A percentile compares a stretch with the other conserved stretches of the same genome.
These are phyloP conservation scores for Lepidium africanum DNA, from an alignment of 345 rosid species.

Conservation along the genomic window DNA sequence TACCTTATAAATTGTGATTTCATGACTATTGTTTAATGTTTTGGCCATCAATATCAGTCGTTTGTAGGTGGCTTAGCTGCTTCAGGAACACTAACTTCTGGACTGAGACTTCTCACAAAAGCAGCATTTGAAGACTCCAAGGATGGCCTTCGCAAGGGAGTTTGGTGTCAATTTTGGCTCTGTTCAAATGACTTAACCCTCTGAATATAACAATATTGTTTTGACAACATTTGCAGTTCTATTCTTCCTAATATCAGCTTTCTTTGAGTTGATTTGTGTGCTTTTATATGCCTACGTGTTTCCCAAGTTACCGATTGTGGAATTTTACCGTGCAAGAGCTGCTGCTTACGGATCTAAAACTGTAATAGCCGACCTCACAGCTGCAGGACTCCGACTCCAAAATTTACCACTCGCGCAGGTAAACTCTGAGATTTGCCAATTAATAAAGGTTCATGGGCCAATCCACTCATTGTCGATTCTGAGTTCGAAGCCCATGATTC, in stretches of 20 bases:
- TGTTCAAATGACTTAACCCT: neutral
- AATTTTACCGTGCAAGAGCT: constrained; percentile 60
- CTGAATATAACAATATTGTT: neutral
- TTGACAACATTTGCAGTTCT: constrained; percentile 35
- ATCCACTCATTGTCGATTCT: too few species aligned
- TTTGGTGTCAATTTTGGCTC: neutral
- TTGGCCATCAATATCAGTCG: constrained; percentile 32
- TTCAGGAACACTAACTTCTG: constrained; percentile 73
- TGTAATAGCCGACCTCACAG: constrained; percentile 67
- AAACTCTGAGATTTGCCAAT: neutral
- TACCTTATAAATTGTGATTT: too few species aligned
- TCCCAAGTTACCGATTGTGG: constrained; percentile 57
- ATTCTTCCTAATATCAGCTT: constrained; percentile 50
- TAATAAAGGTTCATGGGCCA: too few species aligned
- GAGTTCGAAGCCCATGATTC: too few species aligned
- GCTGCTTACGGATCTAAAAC: constrained; percentile 71
- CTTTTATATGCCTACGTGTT: constrained; percentile 48
- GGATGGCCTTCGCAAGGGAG: constrained; percentile 74
- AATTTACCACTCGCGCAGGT: neutral
- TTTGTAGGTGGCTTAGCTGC: constrained; percentile 77
- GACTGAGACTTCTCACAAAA: constrained; percentile 53
- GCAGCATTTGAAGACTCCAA: constrained; percentile 48
- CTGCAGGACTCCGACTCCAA: constrained; percentile 49
- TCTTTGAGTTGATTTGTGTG: constrained; percentile 47
- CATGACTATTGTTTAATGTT: neutral